These are phyloP conservation scores for Ormosia semicastrata DNA, from an alignment of 306 rosid genomes.

Conservation along the genomic window DNA sequence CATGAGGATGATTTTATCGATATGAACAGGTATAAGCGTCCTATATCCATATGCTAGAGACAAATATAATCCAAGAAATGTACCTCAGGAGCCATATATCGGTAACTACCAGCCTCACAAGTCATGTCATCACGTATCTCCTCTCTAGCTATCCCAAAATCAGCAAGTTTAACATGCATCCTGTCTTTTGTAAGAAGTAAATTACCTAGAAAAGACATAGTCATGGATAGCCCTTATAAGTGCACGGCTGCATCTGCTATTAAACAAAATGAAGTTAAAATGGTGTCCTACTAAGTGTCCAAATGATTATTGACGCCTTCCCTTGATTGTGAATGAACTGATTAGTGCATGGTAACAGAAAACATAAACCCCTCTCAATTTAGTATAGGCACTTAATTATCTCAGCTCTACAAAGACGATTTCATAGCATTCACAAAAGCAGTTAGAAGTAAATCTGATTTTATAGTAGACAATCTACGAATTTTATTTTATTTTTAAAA, in stretches of 20 bases:
- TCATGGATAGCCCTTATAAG: neutral
- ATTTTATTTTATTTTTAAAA: neutral
- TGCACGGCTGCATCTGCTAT: neutral
- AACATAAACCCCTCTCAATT: neutral
- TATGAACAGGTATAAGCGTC: neutral
- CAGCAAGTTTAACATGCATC: constrained; percentile 43
- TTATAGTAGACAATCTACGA: neutral
- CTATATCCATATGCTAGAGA: neutral
- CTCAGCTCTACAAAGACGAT: neutral
- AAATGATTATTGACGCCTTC: neutral
- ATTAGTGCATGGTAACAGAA: neutral
- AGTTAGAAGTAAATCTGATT: neutral
- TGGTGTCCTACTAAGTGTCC: neutral
- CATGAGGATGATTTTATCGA: neutral
- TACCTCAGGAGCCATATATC: constrained; percentile 80
- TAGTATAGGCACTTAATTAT: neutral
- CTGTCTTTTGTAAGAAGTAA: constrained; percentile 49
- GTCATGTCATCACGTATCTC: constrained; percentile 45
- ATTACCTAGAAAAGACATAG: constrained; percentile 34
- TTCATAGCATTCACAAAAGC: neutral
- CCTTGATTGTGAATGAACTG: neutral
- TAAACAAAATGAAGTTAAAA: neutral
- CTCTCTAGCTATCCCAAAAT: constrained; percentile 58
- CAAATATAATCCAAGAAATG: neutral
- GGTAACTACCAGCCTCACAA: constrained; percentile 56